Percentiles rank a stretch among this genome's conserved stretches.
These are phyloP conservation scores for Solanum sejunctum DNA, from an alignment of 257 asterid genomes.

Conservation along the genomic window DNA sequence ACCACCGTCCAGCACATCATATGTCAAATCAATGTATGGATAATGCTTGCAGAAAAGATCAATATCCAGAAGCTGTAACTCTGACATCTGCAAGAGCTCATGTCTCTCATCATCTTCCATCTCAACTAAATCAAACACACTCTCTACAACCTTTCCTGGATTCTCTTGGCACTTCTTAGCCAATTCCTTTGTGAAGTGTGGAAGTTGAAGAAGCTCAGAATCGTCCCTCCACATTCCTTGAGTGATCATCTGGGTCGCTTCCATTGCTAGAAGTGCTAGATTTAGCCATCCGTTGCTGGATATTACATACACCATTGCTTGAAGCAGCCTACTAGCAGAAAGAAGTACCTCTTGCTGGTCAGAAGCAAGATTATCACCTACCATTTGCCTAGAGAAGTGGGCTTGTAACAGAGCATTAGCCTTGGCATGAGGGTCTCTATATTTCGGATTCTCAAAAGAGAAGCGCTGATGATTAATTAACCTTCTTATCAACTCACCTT, in stretches of 20 bases:
- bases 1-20: conserved; percentile 8
- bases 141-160: conserved; percentile 22
- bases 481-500: conserved; percentile 24
- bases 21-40: conserved; percentile 18
- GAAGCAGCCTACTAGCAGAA: conserved; percentile 18
- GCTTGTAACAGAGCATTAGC: conserved; percentile 28
- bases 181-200: conserved; percentile 23
- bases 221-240: conserved; percentile 30
- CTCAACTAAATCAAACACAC: conserved; percentile 22
- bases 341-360: conserved; percentile 24
- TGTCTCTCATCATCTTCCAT: conserved; percentile 24
- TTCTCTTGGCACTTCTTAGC: conserved; percentile 26
- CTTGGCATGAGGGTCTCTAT: conserved; percentile 20
- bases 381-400: conserved; percentile 22
- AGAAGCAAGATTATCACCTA: conserved; percentile 18
- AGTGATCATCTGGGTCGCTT: conserved; percentile 25
- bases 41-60: conserved; percentile 18
- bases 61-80: conserved; percentile 19
- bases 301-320: conserved; percentile 33
- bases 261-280: conserved; percentile 26
- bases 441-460: conserved; percentile 16
- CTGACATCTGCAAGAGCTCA: conserved; percentile 25
- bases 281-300: conserved; percentile 28
- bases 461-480: conserved; percentile 23
- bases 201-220: conserved; percentile 22